Evolutionary conservation across 139 green algal species (phyloP), one percentile per base, ranked within the genome.

Genomic region (Chlamydomonas eustigma): DNA sequence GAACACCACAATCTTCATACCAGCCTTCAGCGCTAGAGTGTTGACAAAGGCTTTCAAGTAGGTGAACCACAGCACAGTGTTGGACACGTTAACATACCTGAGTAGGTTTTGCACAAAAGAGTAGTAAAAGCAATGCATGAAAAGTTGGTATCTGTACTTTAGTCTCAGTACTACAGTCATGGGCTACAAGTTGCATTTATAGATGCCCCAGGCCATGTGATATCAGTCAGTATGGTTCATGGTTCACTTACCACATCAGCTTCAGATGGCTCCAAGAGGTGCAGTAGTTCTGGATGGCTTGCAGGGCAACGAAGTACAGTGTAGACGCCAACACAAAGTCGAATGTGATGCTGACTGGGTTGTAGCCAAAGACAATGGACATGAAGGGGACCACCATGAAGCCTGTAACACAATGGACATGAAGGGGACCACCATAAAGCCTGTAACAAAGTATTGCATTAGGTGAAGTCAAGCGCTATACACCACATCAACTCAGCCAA

Each of bases 321-420:
- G 65, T 65, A 34, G 70, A 51, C 22, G 32, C 33, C 1, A 64
- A 67, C 44, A 74, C 65, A 37, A 64, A 58, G 4, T 72, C 1
- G 37, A 64, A 78, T 37, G 52, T 73, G 58, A 78, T 78, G 32
- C 50, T 73, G 58, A 78, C 73, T 1, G 36, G 52, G 63, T 74
- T 50, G 69, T 69, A 76, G 38, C 79, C 79, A 35, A 74, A n/a
- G 31, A 80, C n/a, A n/a, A 84, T 51, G 18, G 69, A 73, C 79
- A 84, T 78, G 28, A 76, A 70, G 2, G 78, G 79, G 35, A 44
- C 39, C 58, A 78, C 35, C 31, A 73, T 68, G 52, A 68, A 68
- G 52, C 8, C 52, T 28, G n/a, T n/a, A 74, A n/a, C 28, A 80
- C n/a, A n/a, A 84, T 51, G 18, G 69, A 73, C 79, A 84, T 78